Conservation (phyloP, 2,329 filamentous ascomycete genomes). For the Dothideomycetes sp. region DNA sequence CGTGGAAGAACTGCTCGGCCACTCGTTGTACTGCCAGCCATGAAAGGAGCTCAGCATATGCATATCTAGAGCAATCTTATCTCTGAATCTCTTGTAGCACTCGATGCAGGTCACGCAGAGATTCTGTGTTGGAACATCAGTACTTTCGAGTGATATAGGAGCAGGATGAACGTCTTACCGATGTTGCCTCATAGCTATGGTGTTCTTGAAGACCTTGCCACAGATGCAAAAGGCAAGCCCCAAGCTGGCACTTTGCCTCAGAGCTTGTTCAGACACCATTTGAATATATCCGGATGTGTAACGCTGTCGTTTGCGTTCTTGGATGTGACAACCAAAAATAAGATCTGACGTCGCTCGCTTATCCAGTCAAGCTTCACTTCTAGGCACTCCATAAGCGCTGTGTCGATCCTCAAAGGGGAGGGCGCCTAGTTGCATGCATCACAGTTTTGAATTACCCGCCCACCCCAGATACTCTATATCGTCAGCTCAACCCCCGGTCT, state of each 20-base stretch:
- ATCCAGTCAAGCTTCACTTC: conserved; percentile 1
- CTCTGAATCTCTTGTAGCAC: conserved; percentile 2
- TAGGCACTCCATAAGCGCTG: conserved; percentile 1
- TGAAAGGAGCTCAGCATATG: conserved; percentile 2
- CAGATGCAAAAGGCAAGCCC: conserved; percentile 1
- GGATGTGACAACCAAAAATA: conserved; percentile 1
- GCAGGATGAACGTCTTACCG: neutral
- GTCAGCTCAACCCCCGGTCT: conserved; percentile 2
- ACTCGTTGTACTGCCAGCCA: conserved; percentile 1
- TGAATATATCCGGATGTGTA: neutral
- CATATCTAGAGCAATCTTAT: conserved; percentile 1
- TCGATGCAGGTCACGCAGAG: neutral
- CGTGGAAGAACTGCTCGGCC: conserved; percentile 1
- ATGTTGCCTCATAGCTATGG: neutral
- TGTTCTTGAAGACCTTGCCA: conserved; percentile 1
- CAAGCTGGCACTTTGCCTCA: neutral
- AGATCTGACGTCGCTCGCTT: neutral
- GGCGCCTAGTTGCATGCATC: conserved; percentile 2
- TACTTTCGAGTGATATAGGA: conserved; percentile 1
- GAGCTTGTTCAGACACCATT: conserved; percentile 1
- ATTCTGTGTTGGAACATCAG: neutral
- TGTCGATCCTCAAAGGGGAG: neutral
- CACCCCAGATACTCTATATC: conserved; percentile 1
- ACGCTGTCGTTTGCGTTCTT: conserved; percentile 1
- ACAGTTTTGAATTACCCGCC: conserved; percentile 1